Evolutionary conservation across 805 yeast species (phyloP).

Genomic region (Scheffersomyces coipomensis): DNA sequence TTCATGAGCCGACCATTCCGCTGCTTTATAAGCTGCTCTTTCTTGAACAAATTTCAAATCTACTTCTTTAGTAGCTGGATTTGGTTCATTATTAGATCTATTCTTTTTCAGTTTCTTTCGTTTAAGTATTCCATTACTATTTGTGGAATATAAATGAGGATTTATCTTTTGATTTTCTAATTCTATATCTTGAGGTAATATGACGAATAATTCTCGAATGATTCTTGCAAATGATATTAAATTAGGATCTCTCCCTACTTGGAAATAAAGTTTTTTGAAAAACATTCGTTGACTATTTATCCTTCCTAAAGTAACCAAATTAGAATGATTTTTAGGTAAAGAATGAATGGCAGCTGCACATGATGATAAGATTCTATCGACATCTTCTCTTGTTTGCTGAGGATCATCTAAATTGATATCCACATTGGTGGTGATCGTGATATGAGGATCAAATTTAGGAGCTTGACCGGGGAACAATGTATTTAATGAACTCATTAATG

Average conservation of each 20-base stretch:
- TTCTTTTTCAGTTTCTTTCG: conserved; percentile 22
- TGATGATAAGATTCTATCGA: conserved; percentile 55
- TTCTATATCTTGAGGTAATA: conserved; percentile 39
- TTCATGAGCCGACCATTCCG: conserved; percentile 53
- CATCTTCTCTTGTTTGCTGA: conserved; percentile 49
- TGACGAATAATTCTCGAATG: conserved; percentile 57
- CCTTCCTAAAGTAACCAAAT: conserved; percentile 40
- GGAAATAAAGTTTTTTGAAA: conserved; percentile 55
- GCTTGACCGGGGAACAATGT: conserved; percentile 71
- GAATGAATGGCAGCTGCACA: conserved; percentile 54
- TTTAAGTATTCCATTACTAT: conserved; percentile 28
- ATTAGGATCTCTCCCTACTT: conserved; percentile 43
- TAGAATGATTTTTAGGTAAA: conserved; percentile 38
- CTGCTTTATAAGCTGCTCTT: conserved; percentile 48
- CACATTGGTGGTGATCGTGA: conserved; percentile 69
- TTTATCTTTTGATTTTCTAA: conserved; percentile 31
- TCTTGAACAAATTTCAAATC: conserved; percentile 21
- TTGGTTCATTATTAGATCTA: conserved; percentile 2
- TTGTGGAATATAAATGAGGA: conserved; percentile 39
- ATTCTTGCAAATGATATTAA: conserved; percentile 53
- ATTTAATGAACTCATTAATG: conserved; percentile 61
- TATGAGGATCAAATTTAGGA: conserved; percentile 70
- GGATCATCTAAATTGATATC: conserved; percentile 36
- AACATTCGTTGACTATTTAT: conserved; percentile 47
- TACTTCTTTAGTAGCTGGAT: conserved; percentile 15